These are phyloP conservation scores for Eucommia ulmoides DNA, from an alignment of 257 asterid genomes.

Conservation along the genomic window DNA sequence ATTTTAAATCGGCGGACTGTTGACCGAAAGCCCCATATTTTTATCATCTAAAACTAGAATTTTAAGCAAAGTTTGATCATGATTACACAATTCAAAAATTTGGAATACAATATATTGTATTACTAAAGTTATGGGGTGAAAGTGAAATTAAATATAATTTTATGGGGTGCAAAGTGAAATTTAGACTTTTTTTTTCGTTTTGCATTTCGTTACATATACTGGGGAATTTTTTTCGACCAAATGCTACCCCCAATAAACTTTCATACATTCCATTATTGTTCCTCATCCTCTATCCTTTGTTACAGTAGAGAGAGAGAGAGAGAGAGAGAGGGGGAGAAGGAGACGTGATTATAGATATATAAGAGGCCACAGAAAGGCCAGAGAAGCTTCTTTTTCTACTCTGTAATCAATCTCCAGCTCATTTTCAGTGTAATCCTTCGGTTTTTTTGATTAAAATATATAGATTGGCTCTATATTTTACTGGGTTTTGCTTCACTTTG, in stretches of 20 bases:
- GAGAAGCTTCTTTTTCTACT: background rate
- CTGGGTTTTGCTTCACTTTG: background rate
- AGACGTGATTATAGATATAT: constrained; percentile 12
- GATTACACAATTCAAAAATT: no score
- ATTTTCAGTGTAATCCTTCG: background rate
- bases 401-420: background rate
- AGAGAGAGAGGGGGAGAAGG: constrained; percentile 2
- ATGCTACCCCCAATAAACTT: background rate
- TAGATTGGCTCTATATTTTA: no score
- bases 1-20: no score
- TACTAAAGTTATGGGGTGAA: no score
- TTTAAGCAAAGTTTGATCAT: no score
- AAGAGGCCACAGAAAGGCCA: constrained; percentile 4
- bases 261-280: constrained; percentile 10
- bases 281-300: constrained; percentile 1
- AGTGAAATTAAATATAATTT: no score
- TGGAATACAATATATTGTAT: no score
- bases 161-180: background rate
- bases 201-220: no score
- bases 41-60: no score
- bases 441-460: background rate
- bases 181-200: no score
- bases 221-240: no score
- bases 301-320: constrained; percentile 6
- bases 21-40: no score